Evolutionary conservation across 1,284 basidiomycete genomes (phyloP), one percentile per base, ranked within the genome.

Genomic region (Ganoderma resinaceum): DNA sequence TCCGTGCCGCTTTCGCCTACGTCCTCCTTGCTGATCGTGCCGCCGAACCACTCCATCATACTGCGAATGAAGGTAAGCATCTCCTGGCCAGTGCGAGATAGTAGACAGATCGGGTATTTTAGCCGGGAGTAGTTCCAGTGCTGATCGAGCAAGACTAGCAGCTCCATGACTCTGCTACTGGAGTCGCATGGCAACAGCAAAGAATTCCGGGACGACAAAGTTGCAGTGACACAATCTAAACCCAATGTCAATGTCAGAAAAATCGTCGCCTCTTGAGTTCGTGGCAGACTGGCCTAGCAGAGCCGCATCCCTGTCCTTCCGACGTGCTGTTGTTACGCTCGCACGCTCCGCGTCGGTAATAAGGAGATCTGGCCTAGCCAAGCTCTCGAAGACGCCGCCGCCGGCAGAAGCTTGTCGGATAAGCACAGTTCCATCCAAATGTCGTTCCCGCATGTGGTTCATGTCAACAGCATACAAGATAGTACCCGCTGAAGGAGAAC

Each of bases 41-140:
- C 95, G 18, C 97, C 96, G 75, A 99, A 91, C 97, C 97, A 99
- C 79, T 99, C 98, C 89, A 99, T 97, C 91, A 99, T 94, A 84
- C 95, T 97, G 66, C 96, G 85, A 20, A 98, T 95, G 75, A 97
- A 96, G 1, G 95, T 94, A 46, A 99, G 83, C 90, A 99, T 97
- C 80, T 99, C 97, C 72, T 92, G 90, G 2, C 94, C 96, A 1
- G 95, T 97, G 40, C 91, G 87, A 68, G 94, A 95, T 57, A 99
- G 88, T 23, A 99, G 87, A 78, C 97, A 99, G 38, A 99, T 93
- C 0, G 97, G 97, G 76, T 87, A 91, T 76, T 87, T 87, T 33
- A 94, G 87, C 62, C 90, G 89, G 7, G 86, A 94, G 80, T 91
- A 99, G 63, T 92, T 93, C 98, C 98, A 99, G 78, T 99, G 97